Percentiles rank a stretch among this genome's conserved stretches.
Conservation (phyloP, 768 basidiomycete species). For the Mycena chlorophos region DNA sequence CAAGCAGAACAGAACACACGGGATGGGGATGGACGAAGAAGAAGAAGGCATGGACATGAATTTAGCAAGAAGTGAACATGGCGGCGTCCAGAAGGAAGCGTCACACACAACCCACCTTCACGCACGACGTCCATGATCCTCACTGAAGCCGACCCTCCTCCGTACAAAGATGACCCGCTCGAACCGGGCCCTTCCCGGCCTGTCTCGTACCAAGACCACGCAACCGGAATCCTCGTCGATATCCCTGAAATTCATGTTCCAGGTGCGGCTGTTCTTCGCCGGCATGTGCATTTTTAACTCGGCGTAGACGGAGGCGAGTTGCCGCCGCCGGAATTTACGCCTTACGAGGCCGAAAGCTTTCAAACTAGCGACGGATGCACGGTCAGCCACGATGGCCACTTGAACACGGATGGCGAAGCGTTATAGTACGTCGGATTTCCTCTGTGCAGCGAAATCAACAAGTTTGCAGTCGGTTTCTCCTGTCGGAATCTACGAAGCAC, state of each 20-base stretch:
- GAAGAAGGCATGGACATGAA: too few species aligned
- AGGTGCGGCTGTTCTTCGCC: slow-evolving; percentile 1
- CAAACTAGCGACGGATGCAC: slow-evolving; percentile 48
- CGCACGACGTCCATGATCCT: neutral
- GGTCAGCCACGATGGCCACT: slow-evolving; percentile 68
- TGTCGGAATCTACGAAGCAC: slow-evolving; percentile 49
- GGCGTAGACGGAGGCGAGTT: slow-evolving; percentile 36
- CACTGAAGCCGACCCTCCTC: slow-evolving; percentile 1
- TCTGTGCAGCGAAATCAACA: slow-evolving; percentile 56
- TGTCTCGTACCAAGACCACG: slow-evolving; percentile 14
- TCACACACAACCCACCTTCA: too few species aligned
- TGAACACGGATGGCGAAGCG: slow-evolving; percentile 61
- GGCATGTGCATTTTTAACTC: slow-evolving; percentile 3
- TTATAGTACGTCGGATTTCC: neutral
- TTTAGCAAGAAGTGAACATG: too few species aligned
- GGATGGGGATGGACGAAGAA: too few species aligned
- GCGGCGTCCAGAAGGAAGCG: too few species aligned
- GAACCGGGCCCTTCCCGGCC: neutral
- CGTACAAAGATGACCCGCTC: neutral
- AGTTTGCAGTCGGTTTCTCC: slow-evolving; percentile 54
- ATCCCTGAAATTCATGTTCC: slow-evolving; percentile 11
- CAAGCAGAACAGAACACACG: too few species aligned
- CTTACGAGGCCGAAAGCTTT: slow-evolving; percentile 64
- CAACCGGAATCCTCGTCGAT: slow-evolving; percentile 14
- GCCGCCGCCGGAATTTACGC: slow-evolving; percentile 63